Evolutionary conservation across 805 yeast genomes (phyloP), one percentile per base, ranked within the genome.

Genomic region (Hanseniaspora valbyensis): DNA sequence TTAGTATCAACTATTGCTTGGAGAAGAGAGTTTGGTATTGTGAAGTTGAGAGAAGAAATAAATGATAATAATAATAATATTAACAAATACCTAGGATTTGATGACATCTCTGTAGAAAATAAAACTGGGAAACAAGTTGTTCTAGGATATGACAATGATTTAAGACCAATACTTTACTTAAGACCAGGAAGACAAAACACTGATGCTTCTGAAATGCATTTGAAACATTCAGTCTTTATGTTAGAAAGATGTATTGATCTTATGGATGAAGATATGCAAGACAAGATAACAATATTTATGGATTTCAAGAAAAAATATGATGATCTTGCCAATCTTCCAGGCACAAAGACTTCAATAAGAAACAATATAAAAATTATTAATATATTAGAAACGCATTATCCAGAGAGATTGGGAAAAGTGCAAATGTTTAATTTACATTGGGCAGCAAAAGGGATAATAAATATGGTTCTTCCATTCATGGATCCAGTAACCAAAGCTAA

Each of bases 151-250:
- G 98, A 92, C 61, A 83, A 81, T 58, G 88, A 83, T 60, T 75
- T 82, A 22, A 77, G 99, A 62, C 97, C 98, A 4, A 90, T 96
- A 60, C 68, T 92, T 30, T 90, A 90, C 64, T 72, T 92, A 63
- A 83, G 85, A 64, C 95, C 95, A 0, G 97, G 97, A 13, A 77
- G 95, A 62, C 98, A 92, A 67, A 92, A 92, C 68, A 92, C 99
- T 13, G 84, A 86, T 61, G 78, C 92, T 2, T 78, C 92, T 1
- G 82, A 79, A 55, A 76, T 90, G 58, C 99, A 92, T 63, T 96
- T 92, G n/a, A 95, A 92, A 66, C 96, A 88, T 63, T 71, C 92
- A 63, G 97, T 92, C 6, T 90, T 73, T 69, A 83, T 83, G 88
- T 72, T 92, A 49, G 99, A 92, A 66, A 74, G 89, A 53, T 95